These are phyloP conservation scores for Solanum piurae DNA, from an alignment of 257 asterid genomes.

Conservation along the genomic window DNA sequence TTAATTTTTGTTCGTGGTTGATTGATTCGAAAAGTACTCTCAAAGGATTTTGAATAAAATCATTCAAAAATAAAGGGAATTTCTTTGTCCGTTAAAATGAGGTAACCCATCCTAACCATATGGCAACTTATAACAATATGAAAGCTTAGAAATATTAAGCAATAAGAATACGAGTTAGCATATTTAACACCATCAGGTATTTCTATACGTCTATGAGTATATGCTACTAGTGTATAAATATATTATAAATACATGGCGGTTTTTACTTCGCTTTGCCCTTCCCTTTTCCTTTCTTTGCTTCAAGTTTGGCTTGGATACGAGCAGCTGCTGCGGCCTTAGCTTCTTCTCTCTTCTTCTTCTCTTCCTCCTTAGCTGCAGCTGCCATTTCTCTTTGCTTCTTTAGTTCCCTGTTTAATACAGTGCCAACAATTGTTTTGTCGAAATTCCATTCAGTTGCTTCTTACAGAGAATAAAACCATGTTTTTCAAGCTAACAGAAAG, in stretches of 20 bases:
- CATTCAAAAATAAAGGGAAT: background rate
- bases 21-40: too few relatives aligned
- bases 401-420: constrained; percentile 43
- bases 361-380: constrained; percentile 80
- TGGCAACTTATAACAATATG: background rate
- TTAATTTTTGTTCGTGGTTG: background rate
- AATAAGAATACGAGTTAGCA: background rate
- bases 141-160: background rate
- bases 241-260: background rate
- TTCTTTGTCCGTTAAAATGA: background rate
- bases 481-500: background rate
- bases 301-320: constrained; percentile 89
- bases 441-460: background rate
- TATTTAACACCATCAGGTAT: background rate
- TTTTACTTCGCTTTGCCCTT: constrained; percentile 70
- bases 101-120: background rate
- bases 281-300: constrained; percentile 88
- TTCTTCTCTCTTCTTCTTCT: constrained; percentile 96
- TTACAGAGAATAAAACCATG: background rate
- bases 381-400: constrained; percentile 87
- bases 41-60: background rate
- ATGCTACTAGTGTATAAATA: background rate
- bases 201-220: background rate
- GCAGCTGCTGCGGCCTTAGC: constrained; percentile 99
- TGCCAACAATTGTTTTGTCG: background rate